phyloP scores from a whole-genome alignment of 352 stramenopile species.

The Blastocystis sp. region DNA sequence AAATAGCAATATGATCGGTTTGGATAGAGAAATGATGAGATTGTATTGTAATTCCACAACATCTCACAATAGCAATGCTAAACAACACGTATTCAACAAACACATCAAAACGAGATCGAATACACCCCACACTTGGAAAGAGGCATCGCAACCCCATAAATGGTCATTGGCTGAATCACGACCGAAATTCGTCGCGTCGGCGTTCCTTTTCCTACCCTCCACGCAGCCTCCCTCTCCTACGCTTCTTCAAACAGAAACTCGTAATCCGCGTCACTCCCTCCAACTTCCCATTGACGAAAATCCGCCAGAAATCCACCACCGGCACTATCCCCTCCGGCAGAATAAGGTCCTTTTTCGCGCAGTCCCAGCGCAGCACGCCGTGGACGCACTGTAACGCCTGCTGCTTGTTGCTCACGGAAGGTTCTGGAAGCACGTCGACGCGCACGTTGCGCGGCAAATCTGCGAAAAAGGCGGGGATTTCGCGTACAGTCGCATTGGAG shows the following conservation, averaged over 20 bases:
- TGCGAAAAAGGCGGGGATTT: too few species aligned
- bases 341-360: not conserved
- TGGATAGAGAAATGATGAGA: too few species aligned
- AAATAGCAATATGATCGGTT: too few species aligned
- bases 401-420: not conserved
- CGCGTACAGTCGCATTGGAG: not conserved
- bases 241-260: conserved; percentile 34
- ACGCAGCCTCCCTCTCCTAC: not conserved
- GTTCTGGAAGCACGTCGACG: not conserved
- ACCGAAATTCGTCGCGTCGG: not conserved
- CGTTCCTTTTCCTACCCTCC: not conserved
- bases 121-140: not conserved
- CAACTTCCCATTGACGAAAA: conserved; percentile 3
- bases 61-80: too few species aligned
- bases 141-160: conserved; percentile 7
- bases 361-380: not conserved
- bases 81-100: conserved; percentile 4
- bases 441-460: not conserved
- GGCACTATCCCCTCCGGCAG: not conserved
- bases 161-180: conserved; percentile 20
- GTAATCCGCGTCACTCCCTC: not conserved
- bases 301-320: not conserved
- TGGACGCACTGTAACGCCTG: not conserved
- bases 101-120: not conserved
- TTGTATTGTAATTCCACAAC: too few species aligned